Evolutionary conservation across 2,329 filamentous ascomycete genomes (phyloP).

Genomic region (Coniochaeta pulveracea): DNA sequence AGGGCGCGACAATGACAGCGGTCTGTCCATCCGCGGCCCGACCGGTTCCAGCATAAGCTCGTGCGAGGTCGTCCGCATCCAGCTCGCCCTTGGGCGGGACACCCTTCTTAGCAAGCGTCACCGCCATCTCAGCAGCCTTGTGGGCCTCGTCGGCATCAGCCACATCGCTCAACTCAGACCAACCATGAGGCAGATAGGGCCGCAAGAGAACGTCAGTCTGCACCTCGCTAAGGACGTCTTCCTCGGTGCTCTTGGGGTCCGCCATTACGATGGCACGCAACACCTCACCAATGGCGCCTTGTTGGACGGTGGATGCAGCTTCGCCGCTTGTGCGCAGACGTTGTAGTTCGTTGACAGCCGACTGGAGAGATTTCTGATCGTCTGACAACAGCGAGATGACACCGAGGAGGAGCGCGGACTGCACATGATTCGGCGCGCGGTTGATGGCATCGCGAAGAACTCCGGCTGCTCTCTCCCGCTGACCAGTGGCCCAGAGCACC

Average conservation of each 20-base stretch:
- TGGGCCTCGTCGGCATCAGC: constrained; percentile 19
- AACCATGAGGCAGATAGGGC: constrained; percentile 69
- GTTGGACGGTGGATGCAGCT: constrained; percentile 46
- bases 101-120: constrained; percentile 63
- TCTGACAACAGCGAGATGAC: constrained; percentile 73
- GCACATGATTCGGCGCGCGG: constrained; percentile 61
- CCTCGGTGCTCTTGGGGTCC: constrained; percentile 32
- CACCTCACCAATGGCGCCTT: constrained; percentile 60
- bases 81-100: constrained; percentile 63
- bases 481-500: constrained; percentile 85
- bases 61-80: constrained; percentile 56
- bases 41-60: constrained; percentile 64
- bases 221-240: constrained; percentile 50
- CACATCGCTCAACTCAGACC: constrained; percentile 58
- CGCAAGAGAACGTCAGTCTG: constrained; percentile 71
- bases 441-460: constrained; percentile 75
- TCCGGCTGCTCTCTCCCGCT: constrained; percentile 64
- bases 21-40: constrained; percentile 63
- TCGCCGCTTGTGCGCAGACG: constrained; percentile 55
- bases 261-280: constrained; percentile 62
- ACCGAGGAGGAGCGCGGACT: constrained; percentile 69
- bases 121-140: constrained; percentile 61
- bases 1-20: constrained; percentile 72
- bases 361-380: constrained; percentile 68
- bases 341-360: constrained; percentile 68